These are phyloP conservation scores for Cercophora scortea DNA, from an alignment of 495 filamentous ascomycete genomes.

Conservation along the genomic window DNA sequence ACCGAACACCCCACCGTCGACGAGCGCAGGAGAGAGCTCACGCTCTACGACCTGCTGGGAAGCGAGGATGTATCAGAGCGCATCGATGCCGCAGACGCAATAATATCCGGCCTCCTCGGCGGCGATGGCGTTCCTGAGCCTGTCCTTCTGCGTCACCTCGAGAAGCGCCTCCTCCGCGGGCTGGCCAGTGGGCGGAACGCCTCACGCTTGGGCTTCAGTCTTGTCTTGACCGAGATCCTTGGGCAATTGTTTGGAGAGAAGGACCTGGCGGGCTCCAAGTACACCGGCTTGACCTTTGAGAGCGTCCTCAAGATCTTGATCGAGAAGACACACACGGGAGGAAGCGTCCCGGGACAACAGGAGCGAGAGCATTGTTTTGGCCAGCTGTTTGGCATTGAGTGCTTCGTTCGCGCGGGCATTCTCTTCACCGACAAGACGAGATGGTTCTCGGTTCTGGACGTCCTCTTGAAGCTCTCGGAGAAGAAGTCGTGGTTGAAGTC, in stretches of 20 bases:
- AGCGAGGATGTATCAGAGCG: constrained; percentile 44
- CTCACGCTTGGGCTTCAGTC: constrained; percentile 81
- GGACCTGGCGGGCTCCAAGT: constrained; percentile 31
- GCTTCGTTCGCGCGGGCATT: constrained; percentile 70
- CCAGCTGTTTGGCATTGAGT: constrained; percentile 76
- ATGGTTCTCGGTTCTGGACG: constrained; percentile 56
- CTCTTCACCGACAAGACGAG: constrained; percentile 50
- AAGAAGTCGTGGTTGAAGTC: constrained; percentile 83
- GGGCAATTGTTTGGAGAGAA: constrained; percentile 49
- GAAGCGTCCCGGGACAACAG: constrained; percentile 62
- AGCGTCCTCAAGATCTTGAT: constrained; percentile 59
- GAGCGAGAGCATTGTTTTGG: constrained; percentile 80
- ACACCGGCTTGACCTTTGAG: constrained; percentile 43
- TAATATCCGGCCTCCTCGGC: constrained; percentile 37
- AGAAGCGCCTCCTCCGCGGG: constrained; percentile 69
- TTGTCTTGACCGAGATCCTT: constrained; percentile 79
- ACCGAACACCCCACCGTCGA: constrained; percentile 31
- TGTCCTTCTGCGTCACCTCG: constrained; percentile 44
- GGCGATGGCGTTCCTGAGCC: constrained; percentile 32
- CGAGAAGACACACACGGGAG: constrained; percentile 55
- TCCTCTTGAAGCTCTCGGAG: constrained; percentile 49
- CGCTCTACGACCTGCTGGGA: constrained; percentile 43
- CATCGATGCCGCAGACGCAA: constrained; percentile 41
- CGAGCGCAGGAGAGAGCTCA: constrained; percentile 38
- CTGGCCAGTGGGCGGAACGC: constrained; percentile 86